phyloP scores from a whole-genome alignment of 2,329 filamentous ascomycete genomes.

The Stachybotrys chlorohalonatus region DNA sequence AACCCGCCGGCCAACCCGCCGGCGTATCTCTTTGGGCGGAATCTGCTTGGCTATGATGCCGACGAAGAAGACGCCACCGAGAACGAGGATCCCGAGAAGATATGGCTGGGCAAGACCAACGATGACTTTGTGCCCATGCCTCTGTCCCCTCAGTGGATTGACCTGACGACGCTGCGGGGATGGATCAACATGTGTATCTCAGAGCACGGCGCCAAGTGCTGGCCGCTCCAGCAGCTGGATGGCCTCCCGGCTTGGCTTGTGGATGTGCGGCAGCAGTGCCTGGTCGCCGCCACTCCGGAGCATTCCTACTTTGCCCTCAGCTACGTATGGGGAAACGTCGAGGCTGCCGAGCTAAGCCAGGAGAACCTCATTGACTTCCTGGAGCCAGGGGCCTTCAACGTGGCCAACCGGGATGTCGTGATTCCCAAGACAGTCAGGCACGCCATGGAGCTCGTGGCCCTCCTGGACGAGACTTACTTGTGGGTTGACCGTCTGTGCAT shows the following conservation, averaged over 20 bases:
- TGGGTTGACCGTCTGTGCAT: constrained; percentile 6
- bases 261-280: neutral
- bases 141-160: neutral
- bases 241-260: neutral
- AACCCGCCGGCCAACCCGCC: neutral
- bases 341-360: neutral
- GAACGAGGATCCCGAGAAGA: neutral
- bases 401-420: neutral
- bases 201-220: neutral
- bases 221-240: neutral
- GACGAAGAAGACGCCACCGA: neutral
- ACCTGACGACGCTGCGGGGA: neutral
- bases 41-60: neutral
- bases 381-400: neutral
- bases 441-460: constrained; percentile 3
- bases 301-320: constrained; percentile 3
- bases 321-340: constrained; percentile 3
- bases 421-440: constrained; percentile 1
- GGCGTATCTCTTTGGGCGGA: neutral
- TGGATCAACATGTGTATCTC: neutral
- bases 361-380: neutral
- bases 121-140: neutral
- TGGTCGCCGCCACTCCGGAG: neutral
- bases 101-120: neutral
- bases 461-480: constrained; percentile 2